A percentile compares a stretch with the other conserved stretches of the same genome.
Evolutionary conservation across 1,284 basidiomycete species (phyloP).

Genomic region (Melampsora occidentalis): DNA sequence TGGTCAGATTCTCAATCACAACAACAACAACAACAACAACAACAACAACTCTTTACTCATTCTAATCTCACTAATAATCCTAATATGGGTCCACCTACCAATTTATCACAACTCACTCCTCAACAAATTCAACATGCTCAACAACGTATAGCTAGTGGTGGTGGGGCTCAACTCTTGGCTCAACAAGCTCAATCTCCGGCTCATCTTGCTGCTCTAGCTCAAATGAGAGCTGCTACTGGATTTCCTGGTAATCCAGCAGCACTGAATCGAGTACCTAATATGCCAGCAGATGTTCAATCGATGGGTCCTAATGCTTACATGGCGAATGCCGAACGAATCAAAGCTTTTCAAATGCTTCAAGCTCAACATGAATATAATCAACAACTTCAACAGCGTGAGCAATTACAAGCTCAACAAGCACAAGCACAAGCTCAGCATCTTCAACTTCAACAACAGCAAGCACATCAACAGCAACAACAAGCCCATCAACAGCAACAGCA

Average conservation of each 20-base stretch:
- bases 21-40: conserved; percentile 7
- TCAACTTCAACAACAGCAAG: background rate
- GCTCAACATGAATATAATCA: background rate
- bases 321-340: background rate
- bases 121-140: conserved; percentile 14
- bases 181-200: background rate
- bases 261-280: conserved; percentile 9
- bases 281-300: background rate
- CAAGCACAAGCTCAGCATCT: background rate
- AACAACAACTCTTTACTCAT: background rate
- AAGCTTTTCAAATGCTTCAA: background rate
- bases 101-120: background rate
- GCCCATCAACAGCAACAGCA: conserved; percentile 18
- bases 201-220: background rate
- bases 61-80: background rate
- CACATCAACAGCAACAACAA: conserved; percentile 3
- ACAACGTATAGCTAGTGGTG: conserved; percentile 5
- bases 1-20: conserved; percentile 2
- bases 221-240: conserved; percentile 4
- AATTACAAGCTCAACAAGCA: conserved; percentile 7
- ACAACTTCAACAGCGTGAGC: background rate
- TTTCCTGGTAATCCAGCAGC: conserved; percentile 2
- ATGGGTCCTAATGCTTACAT: background rate
- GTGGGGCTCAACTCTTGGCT: too few relatives aligned
- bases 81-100: conserved; percentile 1